Evolutionary conservation across 176 grass and related monocot species (phyloP).

Genomic region (Avena insularis): DNA sequence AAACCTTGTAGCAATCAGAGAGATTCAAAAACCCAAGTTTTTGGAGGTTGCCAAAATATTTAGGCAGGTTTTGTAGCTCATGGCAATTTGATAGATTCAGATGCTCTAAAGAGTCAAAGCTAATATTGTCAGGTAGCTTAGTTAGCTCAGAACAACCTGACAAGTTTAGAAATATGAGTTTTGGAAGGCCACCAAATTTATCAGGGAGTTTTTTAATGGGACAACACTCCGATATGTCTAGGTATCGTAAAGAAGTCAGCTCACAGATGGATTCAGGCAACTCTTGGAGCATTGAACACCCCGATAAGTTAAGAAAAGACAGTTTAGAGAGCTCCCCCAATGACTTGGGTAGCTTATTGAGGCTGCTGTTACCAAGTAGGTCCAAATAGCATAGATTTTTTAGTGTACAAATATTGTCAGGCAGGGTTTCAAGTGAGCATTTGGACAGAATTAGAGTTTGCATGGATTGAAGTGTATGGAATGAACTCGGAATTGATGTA

Average conservation of each 20-base stretch:
- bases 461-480: conserved; percentile 24
- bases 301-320: conserved; percentile 26
- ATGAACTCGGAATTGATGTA: not conserved
- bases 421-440: conserved; percentile 43
- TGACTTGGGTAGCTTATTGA: not conserved
- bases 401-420: conserved; percentile 37
- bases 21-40: conserved; percentile 35
- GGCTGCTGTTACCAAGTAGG: conserved; percentile 3
- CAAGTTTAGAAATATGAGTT: not conserved
- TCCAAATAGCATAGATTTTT: conserved; percentile 41
- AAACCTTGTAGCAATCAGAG: conserved; percentile 37
- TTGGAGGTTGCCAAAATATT: conserved; percentile 33
- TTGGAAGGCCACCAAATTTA: not conserved
- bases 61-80: not conserved
- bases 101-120: not conserved
- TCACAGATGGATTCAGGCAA: conserved; percentile 34
- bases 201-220: not conserved
- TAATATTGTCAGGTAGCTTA: not conserved
- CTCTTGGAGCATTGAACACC: conserved; percentile 17
- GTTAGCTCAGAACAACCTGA: not conserved
- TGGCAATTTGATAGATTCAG: not conserved
- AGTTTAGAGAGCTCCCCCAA: not conserved
- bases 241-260: not conserved
- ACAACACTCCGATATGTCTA: not conserved
- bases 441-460: conserved; percentile 47